A percentile compares a stretch with the other conserved stretches of the same genome.
phyloP scores from a whole-genome alignment of 257 asterid genomes.

The Pogostemon cablin region DNA sequence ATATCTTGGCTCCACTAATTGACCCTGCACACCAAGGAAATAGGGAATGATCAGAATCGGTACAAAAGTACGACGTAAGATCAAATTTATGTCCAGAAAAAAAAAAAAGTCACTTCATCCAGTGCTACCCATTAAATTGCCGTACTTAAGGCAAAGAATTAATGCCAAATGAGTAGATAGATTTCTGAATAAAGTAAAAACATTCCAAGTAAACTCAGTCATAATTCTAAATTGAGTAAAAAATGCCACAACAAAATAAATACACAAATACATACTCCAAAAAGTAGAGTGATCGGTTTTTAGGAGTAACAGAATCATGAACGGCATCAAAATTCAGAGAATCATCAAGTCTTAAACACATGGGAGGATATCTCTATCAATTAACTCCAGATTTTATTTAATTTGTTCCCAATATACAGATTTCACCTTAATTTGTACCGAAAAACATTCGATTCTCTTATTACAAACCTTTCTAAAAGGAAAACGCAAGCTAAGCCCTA shows the following conservation, averaged over 20 bases:
- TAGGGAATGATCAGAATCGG: slow-evolving; percentile 25
- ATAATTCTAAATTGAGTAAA: slow-evolving; percentile 16
- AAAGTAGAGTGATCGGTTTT: background rate
- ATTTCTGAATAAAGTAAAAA: background rate
- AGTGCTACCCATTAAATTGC: slow-evolving; percentile 8
- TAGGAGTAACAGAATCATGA: background rate
- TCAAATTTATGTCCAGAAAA: slow-evolving; percentile 16
- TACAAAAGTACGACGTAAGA: background rate
- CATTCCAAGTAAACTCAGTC: slow-evolving; percentile 7
- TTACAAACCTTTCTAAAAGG: slow-evolving; percentile 26
- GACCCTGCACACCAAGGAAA: slow-evolving; percentile 37
- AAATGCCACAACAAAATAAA: slow-evolving; percentile 2
- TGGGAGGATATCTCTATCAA: slow-evolving; percentile 1
- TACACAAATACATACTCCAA: background rate
- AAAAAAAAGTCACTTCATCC: background rate
- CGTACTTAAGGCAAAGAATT: background rate
- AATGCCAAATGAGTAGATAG: slow-evolving; percentile 13
- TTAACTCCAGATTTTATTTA: slow-evolving; percentile 13
- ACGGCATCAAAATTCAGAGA: slow-evolving; percentile 7
- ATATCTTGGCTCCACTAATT: slow-evolving; percentile 31
- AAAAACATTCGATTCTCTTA: slow-evolving; percentile 11
- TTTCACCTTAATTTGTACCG: slow-evolving; percentile 11
- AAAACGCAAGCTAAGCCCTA: slow-evolving; percentile 47
- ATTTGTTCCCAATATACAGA: background rate
- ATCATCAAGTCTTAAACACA: slow-evolving; percentile 15